Evolutionary conservation across 495 filamentous ascomycete genomes (phyloP), one percentile per base, ranked within the genome.

Genomic region (Podospora pseudopauciseta): DNA sequence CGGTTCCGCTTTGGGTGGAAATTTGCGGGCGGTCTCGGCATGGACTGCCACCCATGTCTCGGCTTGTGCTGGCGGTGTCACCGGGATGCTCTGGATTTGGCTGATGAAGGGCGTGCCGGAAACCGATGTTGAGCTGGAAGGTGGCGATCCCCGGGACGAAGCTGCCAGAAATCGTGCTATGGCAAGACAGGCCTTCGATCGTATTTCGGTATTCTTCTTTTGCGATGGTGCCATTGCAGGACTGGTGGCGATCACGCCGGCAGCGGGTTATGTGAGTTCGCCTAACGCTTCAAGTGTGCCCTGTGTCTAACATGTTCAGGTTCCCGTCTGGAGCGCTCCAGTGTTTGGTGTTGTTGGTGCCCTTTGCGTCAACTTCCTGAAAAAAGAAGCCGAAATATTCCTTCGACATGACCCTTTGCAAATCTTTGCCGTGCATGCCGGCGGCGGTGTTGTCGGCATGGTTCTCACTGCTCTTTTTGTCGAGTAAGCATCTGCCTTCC

Each of bases 181-280:
- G 62, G 39, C 60, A 23, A 30, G 60, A n/a, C 64, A 66, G n/a
- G 39, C 55, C 2, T 65, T 97, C 72, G 93, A 97, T 80, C 96
- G 93, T 92, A 66, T 70, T 27, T 95, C 92, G 9, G 96, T 97
- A 87, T 92, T 96, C 69, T 94, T 92, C 60, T 96, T 93, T 88
- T 97, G 94, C 80, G 97, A 94, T 30, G 94, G 94, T 58, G 87
- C 89, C 72, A 94, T 94, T 76, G 89, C 90, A 0, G 91, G 91
- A 55, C 86, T 94, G 18, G 94, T 97, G 13, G 91, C 91, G 62
- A 92, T 92, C 16, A 94, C 91, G 4, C 91, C 91, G 3, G 91
- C 91, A 2, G 90, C 90, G 30, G 91, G 91, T 57, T 92, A 85
- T 81, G 90, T 97, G 72, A 86, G 91, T 49, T n/a, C 26, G 7